Evolutionary conservation across 2,329 filamentous ascomycete genomes (phyloP).

Genomic region (Fusarium foetens): DNA sequence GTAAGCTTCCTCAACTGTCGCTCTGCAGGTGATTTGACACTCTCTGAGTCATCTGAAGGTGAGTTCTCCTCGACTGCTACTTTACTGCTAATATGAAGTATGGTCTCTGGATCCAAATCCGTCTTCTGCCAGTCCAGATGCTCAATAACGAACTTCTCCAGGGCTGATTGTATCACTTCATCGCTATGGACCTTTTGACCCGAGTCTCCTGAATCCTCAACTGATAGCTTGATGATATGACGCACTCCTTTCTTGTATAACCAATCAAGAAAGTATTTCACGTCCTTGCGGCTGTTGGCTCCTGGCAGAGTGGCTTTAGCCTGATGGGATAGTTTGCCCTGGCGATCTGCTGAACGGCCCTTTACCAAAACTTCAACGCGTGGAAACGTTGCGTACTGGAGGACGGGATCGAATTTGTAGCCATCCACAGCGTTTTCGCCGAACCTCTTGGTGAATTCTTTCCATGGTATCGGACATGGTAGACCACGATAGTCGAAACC

Average conservation of each 20-base stretch:
- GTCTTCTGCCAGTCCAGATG: slow-evolving; percentile 1
- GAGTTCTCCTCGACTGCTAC: not conserved
- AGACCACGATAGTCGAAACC: not conserved
- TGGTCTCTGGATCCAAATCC: not conserved
- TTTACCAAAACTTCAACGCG: not conserved
- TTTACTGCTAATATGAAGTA: not conserved
- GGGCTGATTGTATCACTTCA: not conserved
- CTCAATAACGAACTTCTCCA: not conserved
- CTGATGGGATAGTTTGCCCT: not conserved
- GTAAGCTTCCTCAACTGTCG: not conserved
- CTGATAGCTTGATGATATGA: not conserved
- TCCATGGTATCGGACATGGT: not conserved
- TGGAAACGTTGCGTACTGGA: not conserved
- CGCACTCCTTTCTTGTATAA: not conserved
- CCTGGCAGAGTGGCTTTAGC: not conserved
- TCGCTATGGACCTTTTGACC: not conserved
- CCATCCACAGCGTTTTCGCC: not conserved
- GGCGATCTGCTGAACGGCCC: not conserved
- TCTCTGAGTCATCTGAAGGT: not conserved
- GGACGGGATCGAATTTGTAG: not conserved
- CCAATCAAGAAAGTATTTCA: not conserved
- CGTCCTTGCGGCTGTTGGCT: not conserved
- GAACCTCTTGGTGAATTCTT: not conserved
- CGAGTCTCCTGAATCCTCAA: not conserved
- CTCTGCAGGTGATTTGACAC: not conserved